Evolutionary conservation across 805 yeast genomes (phyloP), one percentile per base, ranked within the genome.

Genomic region (Pichia cabralensis): DNA sequence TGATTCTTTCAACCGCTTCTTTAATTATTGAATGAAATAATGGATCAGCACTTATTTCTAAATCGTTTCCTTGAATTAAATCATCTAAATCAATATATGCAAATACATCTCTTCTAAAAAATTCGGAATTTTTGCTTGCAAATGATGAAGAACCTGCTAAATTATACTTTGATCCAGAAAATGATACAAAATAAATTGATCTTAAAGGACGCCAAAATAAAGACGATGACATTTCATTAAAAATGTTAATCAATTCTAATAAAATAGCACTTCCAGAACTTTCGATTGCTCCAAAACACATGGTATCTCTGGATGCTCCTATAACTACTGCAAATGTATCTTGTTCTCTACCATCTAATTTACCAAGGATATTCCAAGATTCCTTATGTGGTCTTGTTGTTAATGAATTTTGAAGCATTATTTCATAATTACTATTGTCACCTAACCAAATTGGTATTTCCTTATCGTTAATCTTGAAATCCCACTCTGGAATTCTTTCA

Each of bases 81-180:
- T 77, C 85, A 39, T 77, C 71, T 22, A 88, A 61, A 48, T 88
- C 95, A 38, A 88, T 67, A 44, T 81, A 80, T 0, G 83, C 65
- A 47, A 71, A 76, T 0, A 80, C 79, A 43, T 79, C 78, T 30
- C 71, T 65, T 34, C 65, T 60, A 19, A 85, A 58, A 26, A 64
- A 67, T 17, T 69, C 67, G n/a, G 60, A 53, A 37, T 69, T 67
- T 24, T 64, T 60, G 45, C 80, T 82, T 6, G 78, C 65, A 69
- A 88, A 76, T 48, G 80, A 89, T 0, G 86, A 67, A n/a, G 83
- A 67, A 0, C 97, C 97, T 0, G 92, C 95, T 44, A 67, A 60
- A 51, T 86, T 86, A 48, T 80, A 85, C 41, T 77, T 75, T 0
- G 80, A 62, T 1, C 82, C 96, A 47, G 88, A 94, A 62, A 81